Conservation (phyloP, 2,329 filamentous ascomycete species). For the Colletotrichum spaethianum region DNA sequence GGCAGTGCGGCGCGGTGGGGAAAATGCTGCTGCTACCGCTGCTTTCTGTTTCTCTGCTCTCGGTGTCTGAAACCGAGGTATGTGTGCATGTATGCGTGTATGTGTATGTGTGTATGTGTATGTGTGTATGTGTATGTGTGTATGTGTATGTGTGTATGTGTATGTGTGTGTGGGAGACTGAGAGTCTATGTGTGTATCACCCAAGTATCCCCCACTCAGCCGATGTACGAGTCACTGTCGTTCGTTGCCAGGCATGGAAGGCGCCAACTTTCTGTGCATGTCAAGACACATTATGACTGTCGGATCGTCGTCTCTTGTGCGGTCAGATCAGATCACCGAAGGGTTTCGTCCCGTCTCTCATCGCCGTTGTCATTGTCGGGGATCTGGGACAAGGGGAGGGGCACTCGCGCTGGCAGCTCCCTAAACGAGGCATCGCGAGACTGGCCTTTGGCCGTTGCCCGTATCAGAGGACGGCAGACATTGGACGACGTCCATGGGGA, state of each 20-base stretch:
- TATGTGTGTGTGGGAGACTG: slow-evolving; percentile 15
- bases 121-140: slow-evolving; percentile 4
- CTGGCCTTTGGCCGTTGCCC: slow-evolving; percentile 9
- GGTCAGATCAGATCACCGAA: slow-evolving; percentile 13
- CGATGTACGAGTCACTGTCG: not conserved
- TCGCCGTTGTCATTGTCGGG: slow-evolving; percentile 15
- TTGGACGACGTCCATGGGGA: slow-evolving; percentile 15
- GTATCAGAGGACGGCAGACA: slow-evolving; percentile 15
- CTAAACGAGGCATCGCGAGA: slow-evolving; percentile 21
- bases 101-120: not conserved
- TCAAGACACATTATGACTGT: not conserved
- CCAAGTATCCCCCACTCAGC: not conserved
- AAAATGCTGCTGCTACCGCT: not conserved
- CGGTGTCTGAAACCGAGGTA: not conserved
- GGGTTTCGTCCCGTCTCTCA: slow-evolving; percentile 26
- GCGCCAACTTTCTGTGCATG: not conserved
- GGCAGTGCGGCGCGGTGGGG: not conserved
- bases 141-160: not conserved
- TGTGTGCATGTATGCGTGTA: not conserved
- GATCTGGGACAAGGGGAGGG: not conserved
- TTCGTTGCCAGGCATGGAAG: not conserved
- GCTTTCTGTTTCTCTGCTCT: not conserved
- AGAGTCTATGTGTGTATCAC: not conserved
- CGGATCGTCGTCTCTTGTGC: not conserved
- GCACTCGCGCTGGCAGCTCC: not conserved